A percentile compares a stretch with the other conserved stretches of the same genome.
phyloP scores from a whole-genome alignment of 2,329 filamentous ascomycete genomes.

The Zarea fungicola region DNA sequence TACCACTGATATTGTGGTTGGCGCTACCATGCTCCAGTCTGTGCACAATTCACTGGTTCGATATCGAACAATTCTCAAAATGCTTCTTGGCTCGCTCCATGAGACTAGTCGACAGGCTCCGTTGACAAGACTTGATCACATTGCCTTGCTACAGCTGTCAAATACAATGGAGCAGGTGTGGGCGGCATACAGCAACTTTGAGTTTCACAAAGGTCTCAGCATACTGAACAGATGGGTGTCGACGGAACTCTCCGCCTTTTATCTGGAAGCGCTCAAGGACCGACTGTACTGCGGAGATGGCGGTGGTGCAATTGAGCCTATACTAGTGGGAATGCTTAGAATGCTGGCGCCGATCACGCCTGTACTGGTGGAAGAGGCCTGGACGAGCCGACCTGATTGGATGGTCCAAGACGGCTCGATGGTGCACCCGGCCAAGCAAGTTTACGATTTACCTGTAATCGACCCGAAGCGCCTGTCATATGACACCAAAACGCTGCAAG shows the following conservation, averaged over 20 bases:
- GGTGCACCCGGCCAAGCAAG: conserved; percentile 40
- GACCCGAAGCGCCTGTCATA: conserved; percentile 33
- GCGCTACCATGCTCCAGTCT: conserved; percentile 68
- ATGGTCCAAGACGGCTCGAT: conserved; percentile 46
- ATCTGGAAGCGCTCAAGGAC: conserved; percentile 90
- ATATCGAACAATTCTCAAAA: conserved; percentile 84
- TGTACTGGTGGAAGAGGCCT: conserved; percentile 80
- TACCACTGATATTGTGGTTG: conserved; percentile 79
- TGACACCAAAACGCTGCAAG: conserved; percentile 35
- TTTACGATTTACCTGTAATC: conserved; percentile 41
- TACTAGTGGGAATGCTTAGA: conserved; percentile 67
- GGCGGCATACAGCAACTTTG: conserved; percentile 61
- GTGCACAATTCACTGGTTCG: conserved; percentile 76
- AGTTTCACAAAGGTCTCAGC: conserved; percentile 75
- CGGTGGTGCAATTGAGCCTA: conserved; percentile 56
- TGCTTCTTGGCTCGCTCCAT: conserved; percentile 73
- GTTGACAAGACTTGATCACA: conserved; percentile 60
- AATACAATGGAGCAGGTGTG: conserved; percentile 61
- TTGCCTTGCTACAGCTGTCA: conserved; percentile 71
- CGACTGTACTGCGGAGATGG: conserved; percentile 78
- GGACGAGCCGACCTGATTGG: conserved; percentile 66
- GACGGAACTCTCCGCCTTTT: conserved; percentile 83
- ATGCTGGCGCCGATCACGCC: conserved; percentile 81
- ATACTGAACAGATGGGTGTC: conserved; percentile 76
- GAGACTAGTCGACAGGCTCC: conserved; percentile 45